phyloP scores from a whole-genome alignment of 1,139 yeast genomes.

The Entelexis sorbosivorans region DNA sequence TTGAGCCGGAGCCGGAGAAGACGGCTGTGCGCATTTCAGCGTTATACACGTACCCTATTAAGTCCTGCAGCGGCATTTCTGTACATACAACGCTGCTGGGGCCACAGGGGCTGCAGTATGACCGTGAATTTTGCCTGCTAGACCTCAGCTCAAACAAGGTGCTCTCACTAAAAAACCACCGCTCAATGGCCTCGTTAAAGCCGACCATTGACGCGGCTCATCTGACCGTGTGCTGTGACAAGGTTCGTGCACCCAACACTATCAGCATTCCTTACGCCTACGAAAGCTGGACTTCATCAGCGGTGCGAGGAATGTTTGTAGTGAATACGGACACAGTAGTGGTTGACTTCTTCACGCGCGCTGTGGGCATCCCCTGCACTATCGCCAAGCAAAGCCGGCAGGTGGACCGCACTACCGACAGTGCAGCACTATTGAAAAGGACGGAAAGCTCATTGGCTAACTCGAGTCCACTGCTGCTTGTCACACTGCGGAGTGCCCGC shows the following conservation, averaged over 20 bases:
- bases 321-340: conserved; percentile 23
- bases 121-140: conserved; percentile 34
- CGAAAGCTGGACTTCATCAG: conserved; percentile 17
- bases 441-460: conserved; percentile 27
- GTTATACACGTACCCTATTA: conserved; percentile 34
- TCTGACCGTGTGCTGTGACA: conserved; percentile 13
- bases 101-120: conserved; percentile 31
- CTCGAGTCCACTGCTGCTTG: conserved; percentile 33
- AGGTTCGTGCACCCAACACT: not conserved
- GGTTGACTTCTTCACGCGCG: conserved; percentile 26
- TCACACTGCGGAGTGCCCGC: conserved; percentile 29
- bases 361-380: conserved; percentile 31
- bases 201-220: conserved; percentile 25
- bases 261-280: conserved; percentile 12
- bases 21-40: conserved; percentile 20
- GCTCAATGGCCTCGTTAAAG: conserved; percentile 30
- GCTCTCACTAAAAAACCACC: conserved; percentile 29
- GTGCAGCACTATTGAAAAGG: conserved; percentile 5
- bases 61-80: conserved; percentile 33
- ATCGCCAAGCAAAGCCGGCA: conserved; percentile 25
- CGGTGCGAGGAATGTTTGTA: conserved; percentile 12
- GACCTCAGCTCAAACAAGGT: conserved; percentile 26
- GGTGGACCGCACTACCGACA: conserved; percentile 8
- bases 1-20: too few relatives aligned
- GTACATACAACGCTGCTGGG: conserved; percentile 26